A percentile compares a stretch with the other conserved stretches of the same genome.
Conservation (phyloP, 306 rosid genomes). For the Ammopiptanthus mongolicus region DNA sequence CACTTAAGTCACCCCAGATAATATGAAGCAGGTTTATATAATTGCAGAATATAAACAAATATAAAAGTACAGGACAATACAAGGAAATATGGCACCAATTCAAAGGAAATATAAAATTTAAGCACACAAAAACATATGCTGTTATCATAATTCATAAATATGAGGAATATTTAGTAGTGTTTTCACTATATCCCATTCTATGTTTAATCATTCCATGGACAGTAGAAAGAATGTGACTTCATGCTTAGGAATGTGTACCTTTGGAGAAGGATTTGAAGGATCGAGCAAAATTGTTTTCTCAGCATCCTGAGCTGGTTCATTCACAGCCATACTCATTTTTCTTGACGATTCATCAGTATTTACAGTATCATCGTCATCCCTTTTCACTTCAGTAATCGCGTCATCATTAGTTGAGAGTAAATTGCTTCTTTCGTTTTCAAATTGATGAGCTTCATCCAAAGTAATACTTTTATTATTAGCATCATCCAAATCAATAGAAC, state of each 20-base stretch:
- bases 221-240: neutral
- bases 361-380: neutral
- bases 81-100: neutral
- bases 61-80: conserved; percentile 8
- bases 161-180: neutral
- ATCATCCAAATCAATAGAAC: conserved; percentile 21
- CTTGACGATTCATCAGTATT: conserved; percentile 25
- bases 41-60: neutral
- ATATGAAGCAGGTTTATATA: neutral
- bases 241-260: conserved; percentile 36
- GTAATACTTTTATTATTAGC: neutral
- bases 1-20: neutral
- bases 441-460: conserved; percentile 32
- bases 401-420: neutral
- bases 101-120: neutral
- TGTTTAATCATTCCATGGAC: neutral
- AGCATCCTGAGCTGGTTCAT: conserved; percentile 20
- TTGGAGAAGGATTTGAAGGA: conserved; percentile 24
- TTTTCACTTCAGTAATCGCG: neutral
- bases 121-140: neutral
- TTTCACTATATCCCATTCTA: neutral
- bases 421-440: conserved; percentile 24
- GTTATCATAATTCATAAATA: neutral
- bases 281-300: conserved; percentile 29
- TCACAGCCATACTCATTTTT: conserved; percentile 12